Evolutionary conservation across 2,329 filamentous ascomycete genomes (phyloP).

Genomic region (Trichothecium sympodiale): DNA sequence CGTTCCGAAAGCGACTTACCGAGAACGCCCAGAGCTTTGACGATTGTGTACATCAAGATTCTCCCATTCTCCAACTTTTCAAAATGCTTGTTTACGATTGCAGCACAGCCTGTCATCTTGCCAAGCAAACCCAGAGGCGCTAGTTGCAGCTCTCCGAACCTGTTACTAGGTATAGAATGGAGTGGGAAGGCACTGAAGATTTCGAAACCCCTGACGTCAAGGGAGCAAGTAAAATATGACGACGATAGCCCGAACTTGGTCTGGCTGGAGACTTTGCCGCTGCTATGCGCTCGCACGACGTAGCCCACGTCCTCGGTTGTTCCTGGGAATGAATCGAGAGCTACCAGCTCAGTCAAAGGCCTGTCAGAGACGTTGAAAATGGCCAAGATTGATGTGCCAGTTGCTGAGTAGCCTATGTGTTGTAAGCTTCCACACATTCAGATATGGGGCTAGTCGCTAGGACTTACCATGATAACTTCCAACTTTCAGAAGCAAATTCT

Average conservation of each 20-base stretch:
- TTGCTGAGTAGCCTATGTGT: slow-evolving; percentile 35
- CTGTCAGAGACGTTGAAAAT: slow-evolving; percentile 69
- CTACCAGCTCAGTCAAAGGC: slow-evolving; percentile 56
- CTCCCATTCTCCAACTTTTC: slow-evolving; percentile 43
- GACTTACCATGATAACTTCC: slow-evolving; percentile 60
- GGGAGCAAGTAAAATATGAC: slow-evolving; percentile 42
- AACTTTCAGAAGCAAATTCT: slow-evolving; percentile 63
- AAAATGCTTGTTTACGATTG: slow-evolving; percentile 53
- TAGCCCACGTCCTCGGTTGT: slow-evolving; percentile 48
- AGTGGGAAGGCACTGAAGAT: slow-evolving; percentile 68
- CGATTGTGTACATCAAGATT: slow-evolving; percentile 51
- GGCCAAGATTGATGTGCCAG: slow-evolving; percentile 67
- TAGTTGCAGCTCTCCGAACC: slow-evolving; percentile 31
- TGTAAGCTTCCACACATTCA: neutral
- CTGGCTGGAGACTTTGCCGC: slow-evolving; percentile 47
- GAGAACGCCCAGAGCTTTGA: slow-evolving; percentile 72
- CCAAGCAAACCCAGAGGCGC: slow-evolving; percentile 68
- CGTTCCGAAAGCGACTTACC: slow-evolving; percentile 33
- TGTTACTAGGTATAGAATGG: slow-evolving; percentile 37
- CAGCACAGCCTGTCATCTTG: slow-evolving; percentile 85
- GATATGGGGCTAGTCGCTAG: too few species aligned
- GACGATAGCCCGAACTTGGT: slow-evolving; percentile 30
- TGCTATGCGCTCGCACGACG: slow-evolving; percentile 61
- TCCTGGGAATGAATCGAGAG: slow-evolving; percentile 63
- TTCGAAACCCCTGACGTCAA: slow-evolving; percentile 63